phyloP scores from a whole-genome alignment of 2,329 filamentous ascomycete species.

The Aureobasidium leucospermi region DNA sequence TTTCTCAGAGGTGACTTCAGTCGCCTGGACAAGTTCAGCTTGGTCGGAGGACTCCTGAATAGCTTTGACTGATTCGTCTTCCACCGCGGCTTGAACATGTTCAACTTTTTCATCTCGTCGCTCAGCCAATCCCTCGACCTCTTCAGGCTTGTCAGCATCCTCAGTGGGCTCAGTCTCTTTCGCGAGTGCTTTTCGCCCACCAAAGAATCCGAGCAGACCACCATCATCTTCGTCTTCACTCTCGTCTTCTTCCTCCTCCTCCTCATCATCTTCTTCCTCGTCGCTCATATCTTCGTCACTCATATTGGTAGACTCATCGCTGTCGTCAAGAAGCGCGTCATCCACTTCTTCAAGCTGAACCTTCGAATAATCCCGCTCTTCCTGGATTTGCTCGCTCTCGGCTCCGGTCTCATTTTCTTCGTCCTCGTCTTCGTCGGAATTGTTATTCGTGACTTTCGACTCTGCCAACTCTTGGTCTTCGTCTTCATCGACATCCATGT shows the following conservation, averaged over 20 bases:
- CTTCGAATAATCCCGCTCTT: slow-evolving; percentile 19
- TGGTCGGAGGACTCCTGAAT: background rate
- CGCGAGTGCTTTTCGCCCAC: slow-evolving; percentile 17
- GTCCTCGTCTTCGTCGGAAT: background rate
- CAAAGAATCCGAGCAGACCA: slow-evolving; percentile 23
- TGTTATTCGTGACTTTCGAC: background rate
- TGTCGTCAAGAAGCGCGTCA: slow-evolving; percentile 33
- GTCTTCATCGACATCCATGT: slow-evolving; percentile 23
- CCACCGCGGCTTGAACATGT: background rate
- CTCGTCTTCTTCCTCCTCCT: slow-evolving; percentile 20
- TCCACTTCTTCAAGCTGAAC: slow-evolving; percentile 34
- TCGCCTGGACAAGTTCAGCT: background rate
- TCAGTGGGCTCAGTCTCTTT: slow-evolving; percentile 22
- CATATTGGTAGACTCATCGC: slow-evolving; percentile 33
- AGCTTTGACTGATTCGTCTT: background rate
- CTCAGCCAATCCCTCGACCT: slow-evolving; percentile 19
- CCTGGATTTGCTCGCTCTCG: background rate
- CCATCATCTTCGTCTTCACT: slow-evolving; percentile 16
- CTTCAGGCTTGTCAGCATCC: slow-evolving; percentile 22
- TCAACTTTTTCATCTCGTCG: slow-evolving; percentile 7
- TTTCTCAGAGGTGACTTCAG: background rate
- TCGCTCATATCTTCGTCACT: slow-evolving; percentile 30
- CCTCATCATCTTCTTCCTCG: slow-evolving; percentile 27
- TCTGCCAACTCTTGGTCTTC: slow-evolving; percentile 2
- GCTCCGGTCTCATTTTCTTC: slow-evolving; percentile 1